These are phyloP conservation scores for Escallonia herrerae DNA, from an alignment of 129 eudicot genomes.

Conservation along the genomic window DNA sequence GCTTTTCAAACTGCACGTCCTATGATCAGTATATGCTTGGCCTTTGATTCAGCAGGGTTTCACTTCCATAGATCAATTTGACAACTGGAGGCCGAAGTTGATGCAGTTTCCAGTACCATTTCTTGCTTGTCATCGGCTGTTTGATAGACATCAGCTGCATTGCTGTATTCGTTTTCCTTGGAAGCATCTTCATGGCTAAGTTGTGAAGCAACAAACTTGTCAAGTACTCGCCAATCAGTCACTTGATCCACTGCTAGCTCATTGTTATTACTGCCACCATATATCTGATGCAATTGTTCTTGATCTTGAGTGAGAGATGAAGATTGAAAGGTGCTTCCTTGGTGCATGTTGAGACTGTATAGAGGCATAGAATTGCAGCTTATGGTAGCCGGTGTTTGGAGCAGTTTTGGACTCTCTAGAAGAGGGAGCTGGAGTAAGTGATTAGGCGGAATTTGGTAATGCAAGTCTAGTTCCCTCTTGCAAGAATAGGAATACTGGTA, in stretches of 20 bases:
- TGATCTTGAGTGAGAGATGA: constrained; percentile 16
- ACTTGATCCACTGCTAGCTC: constrained; percentile 49
- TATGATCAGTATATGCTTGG: constrained; percentile 10
- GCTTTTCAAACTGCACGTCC: constrained; percentile 20
- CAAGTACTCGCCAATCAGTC: constrained; percentile 93
- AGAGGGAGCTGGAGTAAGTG: constrained; percentile 69
- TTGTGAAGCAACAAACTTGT: constrained; percentile 92
- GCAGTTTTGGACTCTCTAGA: constrained; percentile 56
- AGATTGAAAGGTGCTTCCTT: constrained; percentile 24
- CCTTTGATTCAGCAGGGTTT: constrained; percentile 5
- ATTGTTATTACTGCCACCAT: neutral
- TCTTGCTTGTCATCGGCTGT: constrained; percentile 39
- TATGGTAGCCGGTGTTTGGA: constrained; percentile 17
- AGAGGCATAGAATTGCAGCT: constrained; percentile 29
- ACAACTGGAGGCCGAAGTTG: constrained; percentile 60
- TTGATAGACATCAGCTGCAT: constrained; percentile 23
- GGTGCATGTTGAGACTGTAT: constrained; percentile 38
- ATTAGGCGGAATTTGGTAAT: constrained; percentile 46
- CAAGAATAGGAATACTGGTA: constrained; percentile 32
- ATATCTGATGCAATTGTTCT: constrained; percentile 12
- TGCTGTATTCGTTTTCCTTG: constrained; percentile 36
- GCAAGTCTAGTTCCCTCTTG: constrained; percentile 51
- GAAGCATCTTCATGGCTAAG: constrained; percentile 72
- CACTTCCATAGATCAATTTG: constrained; percentile 79
- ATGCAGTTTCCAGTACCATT: constrained; percentile 41